A percentile compares a stretch with the other conserved stretches of the same genome.
Conservation (phyloP, 2,329 filamentous ascomycete genomes). For the Pyrenochaeta sp. region DNA sequence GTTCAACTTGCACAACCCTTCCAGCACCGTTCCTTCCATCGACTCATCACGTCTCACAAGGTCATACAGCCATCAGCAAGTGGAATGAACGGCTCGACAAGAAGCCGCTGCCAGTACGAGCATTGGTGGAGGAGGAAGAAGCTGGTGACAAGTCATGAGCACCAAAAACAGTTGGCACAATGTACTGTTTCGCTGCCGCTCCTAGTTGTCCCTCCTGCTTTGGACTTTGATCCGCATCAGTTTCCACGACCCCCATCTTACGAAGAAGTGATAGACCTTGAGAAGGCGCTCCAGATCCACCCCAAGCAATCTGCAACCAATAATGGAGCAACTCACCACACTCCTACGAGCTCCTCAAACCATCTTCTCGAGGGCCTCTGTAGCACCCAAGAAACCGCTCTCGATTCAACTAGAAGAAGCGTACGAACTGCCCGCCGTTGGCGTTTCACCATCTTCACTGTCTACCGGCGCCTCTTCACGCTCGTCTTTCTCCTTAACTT, state of each 20-base stretch:
- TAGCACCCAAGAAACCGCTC: too few relatives aligned
- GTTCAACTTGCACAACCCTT: slow-evolving; percentile 18
- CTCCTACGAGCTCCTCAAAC: neutral
- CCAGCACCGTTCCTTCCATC: slow-evolving; percentile 13
- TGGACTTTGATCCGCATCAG: slow-evolving; percentile 15
- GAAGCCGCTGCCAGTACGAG: slow-evolving; percentile 12
- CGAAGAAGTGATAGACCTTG: slow-evolving; percentile 14
- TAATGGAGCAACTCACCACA: slow-evolving; percentile 6
- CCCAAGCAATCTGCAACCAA: neutral
- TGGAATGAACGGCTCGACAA: slow-evolving; percentile 7
- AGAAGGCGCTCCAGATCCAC: slow-evolving; percentile 22
- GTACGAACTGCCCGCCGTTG: slow-evolving; percentile 23
- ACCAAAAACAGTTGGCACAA: slow-evolving; percentile 5
- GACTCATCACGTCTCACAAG: slow-evolving; percentile 19
- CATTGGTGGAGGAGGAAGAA: slow-evolving; percentile 19
- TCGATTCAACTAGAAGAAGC: slow-evolving; percentile 16
- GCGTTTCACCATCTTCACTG: slow-evolving; percentile 27
- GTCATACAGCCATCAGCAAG: slow-evolving; percentile 20
- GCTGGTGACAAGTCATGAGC: slow-evolving; percentile 5
- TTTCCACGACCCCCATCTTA: slow-evolving; percentile 17
- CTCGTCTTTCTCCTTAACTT: slow-evolving; percentile 52
- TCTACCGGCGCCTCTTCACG: slow-evolving; percentile 55
- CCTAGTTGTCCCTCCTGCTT: slow-evolving; percentile 11
- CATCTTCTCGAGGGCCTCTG: neutral
- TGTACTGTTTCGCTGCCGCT: slow-evolving; percentile 1